Evolutionary conservation across 805 yeast genomes (phyloP).

Genomic region (Cyberlindnera maritima): DNA sequence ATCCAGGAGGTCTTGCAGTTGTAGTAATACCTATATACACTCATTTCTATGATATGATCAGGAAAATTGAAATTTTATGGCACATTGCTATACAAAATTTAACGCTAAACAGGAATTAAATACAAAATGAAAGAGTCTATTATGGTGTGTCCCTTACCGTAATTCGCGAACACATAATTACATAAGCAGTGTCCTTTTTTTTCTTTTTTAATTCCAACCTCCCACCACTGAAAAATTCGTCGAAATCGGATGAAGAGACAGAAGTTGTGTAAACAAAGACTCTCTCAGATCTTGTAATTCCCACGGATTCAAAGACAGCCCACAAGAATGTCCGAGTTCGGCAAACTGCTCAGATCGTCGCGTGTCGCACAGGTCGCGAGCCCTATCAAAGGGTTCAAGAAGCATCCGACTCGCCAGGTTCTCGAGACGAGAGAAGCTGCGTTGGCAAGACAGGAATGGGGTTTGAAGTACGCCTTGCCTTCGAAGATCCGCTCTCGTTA

Average conservation of each 20-base stretch:
- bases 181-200: too few relatives aligned
- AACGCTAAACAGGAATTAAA: too few relatives aligned
- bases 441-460: constrained; percentile 68
- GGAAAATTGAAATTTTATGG: too few relatives aligned
- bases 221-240: not conserved
- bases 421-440: constrained; percentile 67
- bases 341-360: constrained; percentile 30
- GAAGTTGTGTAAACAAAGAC: not conserved
- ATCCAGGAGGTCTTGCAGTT: constrained; percentile 40
- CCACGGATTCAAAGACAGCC: too few relatives aligned
- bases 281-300: too few relatives aligned
- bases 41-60: too few relatives aligned
- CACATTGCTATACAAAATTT: not conserved
- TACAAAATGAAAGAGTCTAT: not conserved
- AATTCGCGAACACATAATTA: not conserved
- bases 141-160: not conserved
- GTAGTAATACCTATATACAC: not conserved
- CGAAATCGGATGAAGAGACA: not conserved
- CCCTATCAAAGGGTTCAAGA: constrained; percentile 17
- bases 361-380: constrained; percentile 35
- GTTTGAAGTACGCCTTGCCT: constrained; percentile 71
- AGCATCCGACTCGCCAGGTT: constrained; percentile 67
- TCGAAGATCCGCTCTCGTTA: constrained; percentile 54
- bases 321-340: constrained; percentile 26
- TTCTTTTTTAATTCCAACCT: too few relatives aligned